Base-by-base conservation (phyloP, 352 stramenopile species). In the Phytophthora agathidicida region DNA sequence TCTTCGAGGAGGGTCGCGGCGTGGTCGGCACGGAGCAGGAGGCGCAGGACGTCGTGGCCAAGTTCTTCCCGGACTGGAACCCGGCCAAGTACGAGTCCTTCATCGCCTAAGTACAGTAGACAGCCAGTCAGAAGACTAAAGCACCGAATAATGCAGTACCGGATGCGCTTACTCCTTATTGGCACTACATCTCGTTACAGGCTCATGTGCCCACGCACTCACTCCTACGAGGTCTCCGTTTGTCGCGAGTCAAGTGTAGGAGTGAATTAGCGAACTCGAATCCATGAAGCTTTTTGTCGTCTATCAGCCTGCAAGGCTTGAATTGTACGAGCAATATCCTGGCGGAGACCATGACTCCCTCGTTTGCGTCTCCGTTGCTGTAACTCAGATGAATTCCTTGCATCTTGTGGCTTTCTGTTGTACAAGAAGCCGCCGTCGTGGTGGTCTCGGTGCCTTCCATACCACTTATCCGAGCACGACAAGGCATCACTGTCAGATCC, bases 271-370 rank as follows among this genome's bases (percentile, higher is more conserved):
- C 45, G 45, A 53, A 19, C 42, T 32, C 47, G 27, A 26, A 83
- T 64, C 70, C 73, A 83, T 10, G 53, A 55, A 1, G 39, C 20
- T 46, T 80, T 77, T 26, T 71, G 57, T 17, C 71, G 52, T 16
- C 71, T 66, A 37, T 85, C 68, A 1, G 35, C 35, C 56, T 84
- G 68, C 14, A 84, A 16, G 3, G 59, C 45, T 48, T 74, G 39
- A 30, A 84, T 77, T 13, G 50, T 51, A 33, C 55, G 51, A 41
- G 42, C 56, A 4, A 70, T 33, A 11, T 77, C 45, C 5, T 48
- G 13, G 9, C 70, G 22, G 10, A 50, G 48, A 5, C 43, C 42
- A n/a, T 8, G 41, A 8, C 11, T 19, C 13, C 36, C 49, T 20
- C 13, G 17, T 37, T 22, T 65, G 0, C 24, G 13, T 35, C 14